These are phyloP conservation scores for Mucor sp. DNA, from an alignment of 371 early-diverging fungal species.

Conservation along the genomic window DNA sequence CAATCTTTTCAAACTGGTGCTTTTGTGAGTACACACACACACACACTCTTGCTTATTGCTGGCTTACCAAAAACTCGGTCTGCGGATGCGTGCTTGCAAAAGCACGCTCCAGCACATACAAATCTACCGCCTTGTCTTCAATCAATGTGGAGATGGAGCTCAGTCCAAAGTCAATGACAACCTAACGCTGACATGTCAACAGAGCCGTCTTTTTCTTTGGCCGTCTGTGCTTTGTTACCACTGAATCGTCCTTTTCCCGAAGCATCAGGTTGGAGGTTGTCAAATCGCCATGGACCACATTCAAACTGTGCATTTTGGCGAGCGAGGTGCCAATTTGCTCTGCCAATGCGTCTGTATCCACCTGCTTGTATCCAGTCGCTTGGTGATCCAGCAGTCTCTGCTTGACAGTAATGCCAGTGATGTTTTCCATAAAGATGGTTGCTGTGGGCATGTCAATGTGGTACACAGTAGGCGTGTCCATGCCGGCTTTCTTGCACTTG, in stretches of 20 bases:
- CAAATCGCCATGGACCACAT: constrained; percentile 97
- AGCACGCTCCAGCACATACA: constrained; percentile 98
- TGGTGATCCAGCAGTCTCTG: constrained; percentile 60
- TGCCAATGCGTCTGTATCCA: constrained; percentile 49
- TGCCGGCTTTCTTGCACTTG: constrained; percentile 70
- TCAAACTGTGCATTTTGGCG: constrained; percentile 81
- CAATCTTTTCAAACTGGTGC: constrained; percentile 76
- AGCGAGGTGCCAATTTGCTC: constrained; percentile 70
- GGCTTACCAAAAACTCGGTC: constrained; percentile 67
- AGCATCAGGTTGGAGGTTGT: constrained; percentile 97
- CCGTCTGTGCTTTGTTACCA: constrained; percentile 38
- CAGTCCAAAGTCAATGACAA: constrained; percentile 98
- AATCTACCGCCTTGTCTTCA: constrained; percentile 99
- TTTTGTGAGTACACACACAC: too few relatives aligned
- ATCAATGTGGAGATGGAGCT: constrained; percentile 79
- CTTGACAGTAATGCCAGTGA: constrained; percentile 77
- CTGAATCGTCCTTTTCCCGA: constrained; percentile 48
- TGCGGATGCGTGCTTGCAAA: constrained; percentile 90
- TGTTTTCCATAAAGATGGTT: constrained; percentile 86
- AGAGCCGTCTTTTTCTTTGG: background rate
- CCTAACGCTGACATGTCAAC: constrained; percentile 25
- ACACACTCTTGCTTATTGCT: too few relatives aligned
- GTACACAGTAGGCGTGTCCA: constrained; percentile 84
- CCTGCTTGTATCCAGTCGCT: constrained; percentile 31
- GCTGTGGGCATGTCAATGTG: constrained; percentile 70